phyloP scores from a whole-genome alignment of 495 filamentous ascomycete species.

The Penicillium silybi region DNA sequence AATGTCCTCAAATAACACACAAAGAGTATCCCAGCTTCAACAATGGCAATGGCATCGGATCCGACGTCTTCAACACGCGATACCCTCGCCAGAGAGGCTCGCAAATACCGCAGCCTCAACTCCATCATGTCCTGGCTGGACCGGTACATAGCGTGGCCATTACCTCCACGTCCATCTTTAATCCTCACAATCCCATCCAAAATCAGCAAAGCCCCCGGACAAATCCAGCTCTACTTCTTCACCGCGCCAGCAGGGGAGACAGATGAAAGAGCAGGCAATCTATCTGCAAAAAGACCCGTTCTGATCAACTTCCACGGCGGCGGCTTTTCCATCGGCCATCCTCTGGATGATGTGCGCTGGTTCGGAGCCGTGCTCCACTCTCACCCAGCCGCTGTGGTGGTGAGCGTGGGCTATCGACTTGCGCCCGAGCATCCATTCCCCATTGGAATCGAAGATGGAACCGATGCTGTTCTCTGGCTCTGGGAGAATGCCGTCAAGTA shows the following conservation, averaged over 20 bases:
- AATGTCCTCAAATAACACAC: not conserved
- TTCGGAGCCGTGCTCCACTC: slow-evolving; percentile 6
- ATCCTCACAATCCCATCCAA: slow-evolving; percentile 17
- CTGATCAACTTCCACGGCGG: slow-evolving; percentile 31
- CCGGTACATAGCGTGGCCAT: slow-evolving; percentile 16
- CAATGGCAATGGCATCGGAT: not conserved
- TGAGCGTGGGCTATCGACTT: slow-evolving; percentile 32
- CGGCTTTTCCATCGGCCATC: slow-evolving; percentile 37
- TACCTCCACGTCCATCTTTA: slow-evolving; percentile 5
- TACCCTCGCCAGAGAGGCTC: slow-evolving; percentile 8
- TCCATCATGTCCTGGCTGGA: slow-evolving; percentile 17
- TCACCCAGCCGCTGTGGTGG: slow-evolving; percentile 9
- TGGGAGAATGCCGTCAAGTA: slow-evolving; percentile 46
- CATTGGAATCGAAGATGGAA: slow-evolving; percentile 60
- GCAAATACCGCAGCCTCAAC: slow-evolving; percentile 12
- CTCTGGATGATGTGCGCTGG: slow-evolving; percentile 22
- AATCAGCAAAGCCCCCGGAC: slow-evolving; percentile 13
- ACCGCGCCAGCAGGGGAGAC: slow-evolving; percentile 5
- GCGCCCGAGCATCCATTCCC: slow-evolving; percentile 39
- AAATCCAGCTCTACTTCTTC: slow-evolving; percentile 20
- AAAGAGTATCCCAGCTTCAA: not conserved
- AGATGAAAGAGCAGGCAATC: not conserved
- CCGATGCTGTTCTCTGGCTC: slow-evolving; percentile 52
- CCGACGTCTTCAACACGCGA: not conserved
- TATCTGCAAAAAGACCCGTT: slow-evolving; percentile 2